Percentiles rank a stretch among this genome's conserved stretches.
These are phyloP conservation scores for Prunus mira DNA, from an alignment of 306 rosid species.

Conservation along the genomic window DNA sequence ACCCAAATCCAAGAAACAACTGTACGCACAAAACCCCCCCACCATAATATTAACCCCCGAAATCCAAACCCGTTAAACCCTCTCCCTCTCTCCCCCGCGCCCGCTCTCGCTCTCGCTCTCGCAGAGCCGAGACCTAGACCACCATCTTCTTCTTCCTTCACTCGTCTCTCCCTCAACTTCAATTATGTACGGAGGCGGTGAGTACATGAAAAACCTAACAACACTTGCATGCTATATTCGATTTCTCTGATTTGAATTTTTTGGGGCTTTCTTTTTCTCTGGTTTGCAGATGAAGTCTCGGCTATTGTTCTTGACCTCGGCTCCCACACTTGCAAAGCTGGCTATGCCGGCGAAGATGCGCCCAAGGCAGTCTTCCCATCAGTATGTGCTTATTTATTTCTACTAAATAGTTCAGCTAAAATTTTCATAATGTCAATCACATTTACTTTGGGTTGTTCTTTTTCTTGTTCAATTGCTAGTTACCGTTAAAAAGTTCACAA, in stretches of 20 bases:
- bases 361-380: slow-evolving; percentile 98
- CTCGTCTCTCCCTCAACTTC: slow-evolving; percentile 20
- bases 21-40: not conserved
- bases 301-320: slow-evolving; percentile 92
- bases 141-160: not conserved
- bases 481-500: not conserved
- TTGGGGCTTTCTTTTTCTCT: not conserved
- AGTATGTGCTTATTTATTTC: slow-evolving; percentile 36
- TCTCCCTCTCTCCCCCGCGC: not conserved
- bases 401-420: not conserved
- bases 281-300: slow-evolving; percentile 77
- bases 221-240: not conserved
- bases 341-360: slow-evolving; percentile 98
- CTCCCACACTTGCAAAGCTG: slow-evolving; percentile 97
- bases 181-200: slow-evolving; percentile 96
- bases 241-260: not conserved
- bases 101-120: not conserved
- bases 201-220: slow-evolving; percentile 24
- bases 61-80: slow-evolving; percentile 3
- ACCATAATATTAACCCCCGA: not conserved
- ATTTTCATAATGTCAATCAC: not conserved
- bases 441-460: not conserved
- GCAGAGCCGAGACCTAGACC: not conserved
- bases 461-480: not conserved
- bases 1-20: not conserved